phyloP scores from a whole-genome alignment of 1,284 basidiomycete genomes.

The Nidula niveotomentosa region DNA sequence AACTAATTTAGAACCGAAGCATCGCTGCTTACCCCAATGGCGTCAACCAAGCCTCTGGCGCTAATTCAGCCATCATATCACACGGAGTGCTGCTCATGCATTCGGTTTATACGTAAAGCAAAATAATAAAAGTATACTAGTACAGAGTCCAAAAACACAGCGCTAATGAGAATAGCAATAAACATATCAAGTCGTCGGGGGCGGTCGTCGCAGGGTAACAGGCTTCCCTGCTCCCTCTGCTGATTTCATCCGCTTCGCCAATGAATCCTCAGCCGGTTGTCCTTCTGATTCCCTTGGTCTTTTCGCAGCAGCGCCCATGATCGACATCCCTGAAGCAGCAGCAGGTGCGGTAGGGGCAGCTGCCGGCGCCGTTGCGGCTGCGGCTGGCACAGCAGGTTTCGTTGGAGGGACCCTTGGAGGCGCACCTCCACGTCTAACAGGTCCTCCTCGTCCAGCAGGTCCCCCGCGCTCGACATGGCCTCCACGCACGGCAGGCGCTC shows the following conservation, averaged over 20 bases:
- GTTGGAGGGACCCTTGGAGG: constrained; percentile 35
- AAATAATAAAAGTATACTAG: constrained; percentile 5
- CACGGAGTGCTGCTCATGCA: too few species aligned
- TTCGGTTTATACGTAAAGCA: background rate
- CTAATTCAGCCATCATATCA: too few species aligned
- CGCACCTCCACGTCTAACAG: constrained; percentile 37
- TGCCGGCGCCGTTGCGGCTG: constrained; percentile 19
- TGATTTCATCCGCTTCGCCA: constrained; percentile 72
- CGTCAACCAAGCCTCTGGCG: too few species aligned
- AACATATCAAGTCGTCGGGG: constrained; percentile 10
- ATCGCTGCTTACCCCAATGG: too few species aligned
- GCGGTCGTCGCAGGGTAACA: constrained; percentile 15
- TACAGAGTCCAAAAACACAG: constrained; percentile 5
- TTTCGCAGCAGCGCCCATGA: constrained; percentile 68
- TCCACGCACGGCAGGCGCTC: constrained; percentile 4
- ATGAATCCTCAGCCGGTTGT: constrained; percentile 48
- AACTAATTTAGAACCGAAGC: too few species aligned
- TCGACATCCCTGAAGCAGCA: constrained; percentile 43
- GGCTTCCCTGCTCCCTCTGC: constrained; percentile 25
- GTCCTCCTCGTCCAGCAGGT: constrained; percentile 26
- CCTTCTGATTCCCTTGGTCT: constrained; percentile 62
- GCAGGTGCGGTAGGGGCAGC: constrained; percentile 16
- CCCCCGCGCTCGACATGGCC: constrained; percentile 10
- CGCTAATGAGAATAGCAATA: constrained; percentile 5
- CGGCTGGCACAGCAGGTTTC: constrained; percentile 11